A percentile compares a stretch with the other conserved stretches of the same genome.
Evolutionary conservation across 441 rosid species (phyloP).

Genomic region (Daphne laureola): DNA sequence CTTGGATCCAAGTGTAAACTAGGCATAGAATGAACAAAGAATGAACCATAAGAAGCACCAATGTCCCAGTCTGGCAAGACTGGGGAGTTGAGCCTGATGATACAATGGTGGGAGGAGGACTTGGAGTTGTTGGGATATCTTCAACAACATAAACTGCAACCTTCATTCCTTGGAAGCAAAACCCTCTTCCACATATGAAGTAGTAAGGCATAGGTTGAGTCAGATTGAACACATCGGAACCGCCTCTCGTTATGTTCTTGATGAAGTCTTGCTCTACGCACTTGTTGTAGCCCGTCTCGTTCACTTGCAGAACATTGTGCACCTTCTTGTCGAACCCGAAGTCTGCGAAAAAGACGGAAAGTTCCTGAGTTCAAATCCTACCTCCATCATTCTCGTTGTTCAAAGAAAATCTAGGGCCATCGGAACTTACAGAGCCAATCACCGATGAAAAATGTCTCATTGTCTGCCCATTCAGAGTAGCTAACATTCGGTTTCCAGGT

Average conservation of each 20-base stretch:
- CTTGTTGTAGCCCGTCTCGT: slow-evolving; percentile 27
- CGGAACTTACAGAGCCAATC: slow-evolving; percentile 33
- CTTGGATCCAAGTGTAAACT: no score
- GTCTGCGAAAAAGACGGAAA: slow-evolving; percentile 10
- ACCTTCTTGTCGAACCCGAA: slow-evolving; percentile 33
- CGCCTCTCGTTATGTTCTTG: slow-evolving; percentile 36
- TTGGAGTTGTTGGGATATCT: slow-evolving; percentile 1
- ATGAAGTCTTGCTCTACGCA: slow-evolving; percentile 29
- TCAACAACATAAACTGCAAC: slow-evolving; percentile 18
- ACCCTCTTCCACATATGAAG: slow-evolving; percentile 34
- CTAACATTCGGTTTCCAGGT: slow-evolving; percentile 24
- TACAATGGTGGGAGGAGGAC: neutral
- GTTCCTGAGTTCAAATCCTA: neutral
- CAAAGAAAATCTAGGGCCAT: neutral
- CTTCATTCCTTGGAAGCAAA: slow-evolving; percentile 36
- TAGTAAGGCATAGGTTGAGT: slow-evolving; percentile 31
- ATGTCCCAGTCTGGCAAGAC: no score
- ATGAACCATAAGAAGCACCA: no score
- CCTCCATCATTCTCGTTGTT: neutral
- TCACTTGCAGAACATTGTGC: slow-evolving; percentile 38
- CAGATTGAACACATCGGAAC: slow-evolving; percentile 43
- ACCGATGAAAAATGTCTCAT: slow-evolving; percentile 22
- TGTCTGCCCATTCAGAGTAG: slow-evolving; percentile 29
- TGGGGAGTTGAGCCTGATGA: no score
- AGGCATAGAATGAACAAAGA: no score